These are phyloP conservation scores for Claviceps digitariae DNA, from an alignment of 2,329 filamentous ascomycete genomes.

Conservation along the genomic window DNA sequence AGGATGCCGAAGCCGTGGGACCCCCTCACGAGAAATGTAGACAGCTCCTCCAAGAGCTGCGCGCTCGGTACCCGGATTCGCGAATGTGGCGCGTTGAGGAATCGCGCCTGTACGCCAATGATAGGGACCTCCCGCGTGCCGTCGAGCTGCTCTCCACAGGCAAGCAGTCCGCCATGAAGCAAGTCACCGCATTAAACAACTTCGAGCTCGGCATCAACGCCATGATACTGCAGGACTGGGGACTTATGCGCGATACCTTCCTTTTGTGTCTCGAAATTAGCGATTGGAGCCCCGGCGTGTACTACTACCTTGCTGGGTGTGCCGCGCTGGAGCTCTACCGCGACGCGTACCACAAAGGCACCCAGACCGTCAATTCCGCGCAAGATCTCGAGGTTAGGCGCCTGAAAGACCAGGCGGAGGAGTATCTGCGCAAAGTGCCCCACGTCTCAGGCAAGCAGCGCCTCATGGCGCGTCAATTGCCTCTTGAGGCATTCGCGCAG, in stretches of 20 bases:
- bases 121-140: slow-evolving; percentile 52
- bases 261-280: slow-evolving; percentile 64
- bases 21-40: slow-evolving; percentile 59
- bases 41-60: slow-evolving; percentile 59
- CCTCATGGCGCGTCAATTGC: slow-evolving; percentile 79
- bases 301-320: slow-evolving; percentile 75
- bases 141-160: slow-evolving; percentile 49
- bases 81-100: slow-evolving; percentile 83
- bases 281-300: slow-evolving; percentile 80
- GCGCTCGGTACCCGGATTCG: slow-evolving; percentile 63
- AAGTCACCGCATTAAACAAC: slow-evolving; percentile 70
- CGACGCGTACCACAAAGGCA: slow-evolving; percentile 31
- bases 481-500: slow-evolving; percentile 74
- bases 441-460: slow-evolving; percentile 69
- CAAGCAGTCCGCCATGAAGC: slow-evolving; percentile 62
- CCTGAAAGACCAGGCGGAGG: slow-evolving; percentile 52
- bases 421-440: slow-evolving; percentile 58
- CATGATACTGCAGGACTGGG: slow-evolving; percentile 69
- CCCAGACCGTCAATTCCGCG: slow-evolving; percentile 19
- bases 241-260: slow-evolving; percentile 61
- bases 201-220: slow-evolving; percentile 73
- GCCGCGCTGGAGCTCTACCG: slow-evolving; percentile 76
- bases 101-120: slow-evolving; percentile 58
- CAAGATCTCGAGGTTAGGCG: slow-evolving; percentile 31
- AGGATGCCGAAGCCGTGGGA: slow-evolving; percentile 46